Evolutionary conservation across 2,329 filamentous ascomycete genomes (phyloP).

Genomic region (Aspergillus fischeri): DNA sequence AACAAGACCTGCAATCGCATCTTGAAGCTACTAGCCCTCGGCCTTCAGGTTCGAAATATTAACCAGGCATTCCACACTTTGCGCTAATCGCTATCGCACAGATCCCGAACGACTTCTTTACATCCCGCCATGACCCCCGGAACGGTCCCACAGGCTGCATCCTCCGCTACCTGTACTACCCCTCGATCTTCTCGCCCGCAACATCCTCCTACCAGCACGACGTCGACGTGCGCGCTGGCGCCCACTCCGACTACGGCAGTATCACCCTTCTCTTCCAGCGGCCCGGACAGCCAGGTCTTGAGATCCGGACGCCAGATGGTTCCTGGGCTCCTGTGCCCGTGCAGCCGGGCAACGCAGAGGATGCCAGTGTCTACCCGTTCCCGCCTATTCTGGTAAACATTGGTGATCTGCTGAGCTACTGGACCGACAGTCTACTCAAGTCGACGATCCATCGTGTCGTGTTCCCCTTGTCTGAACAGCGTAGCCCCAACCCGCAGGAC

Average conservation of each 20-base stretch:
- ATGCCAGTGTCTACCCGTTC: constrained; percentile 53
- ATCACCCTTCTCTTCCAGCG: constrained; percentile 77
- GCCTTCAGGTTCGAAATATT: constrained; percentile 56
- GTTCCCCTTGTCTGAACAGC: constrained; percentile 51
- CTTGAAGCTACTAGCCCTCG: constrained; percentile 71
- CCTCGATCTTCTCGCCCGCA: constrained; percentile 48
- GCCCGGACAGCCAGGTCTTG: constrained; percentile 77
- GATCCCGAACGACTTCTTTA: constrained; percentile 54
- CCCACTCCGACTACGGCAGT: constrained; percentile 80
- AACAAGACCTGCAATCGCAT: constrained; percentile 68
- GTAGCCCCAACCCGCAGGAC: constrained; percentile 40
- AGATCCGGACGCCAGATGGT: constrained; percentile 62
- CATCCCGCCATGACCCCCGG: constrained; percentile 54
- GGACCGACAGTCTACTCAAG: constrained; percentile 83
- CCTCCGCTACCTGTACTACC: constrained; percentile 71
- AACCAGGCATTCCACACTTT: not conserved
- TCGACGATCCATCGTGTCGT: constrained; percentile 87
- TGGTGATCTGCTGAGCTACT: constrained; percentile 72
- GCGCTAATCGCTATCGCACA: constrained; percentile 10
- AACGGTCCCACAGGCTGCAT: constrained; percentile 53
- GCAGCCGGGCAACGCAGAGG: constrained; percentile 40
- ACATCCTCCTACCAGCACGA: constrained; percentile 44
- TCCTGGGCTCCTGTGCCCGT: constrained; percentile 66
- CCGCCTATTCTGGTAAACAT: constrained; percentile 72
- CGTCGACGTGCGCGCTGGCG: constrained; percentile 76